A percentile compares a stretch with the other conserved stretches of the same genome.
Conservation (phyloP, 306 rosid species). For the Mucuna pruriens region DNA sequence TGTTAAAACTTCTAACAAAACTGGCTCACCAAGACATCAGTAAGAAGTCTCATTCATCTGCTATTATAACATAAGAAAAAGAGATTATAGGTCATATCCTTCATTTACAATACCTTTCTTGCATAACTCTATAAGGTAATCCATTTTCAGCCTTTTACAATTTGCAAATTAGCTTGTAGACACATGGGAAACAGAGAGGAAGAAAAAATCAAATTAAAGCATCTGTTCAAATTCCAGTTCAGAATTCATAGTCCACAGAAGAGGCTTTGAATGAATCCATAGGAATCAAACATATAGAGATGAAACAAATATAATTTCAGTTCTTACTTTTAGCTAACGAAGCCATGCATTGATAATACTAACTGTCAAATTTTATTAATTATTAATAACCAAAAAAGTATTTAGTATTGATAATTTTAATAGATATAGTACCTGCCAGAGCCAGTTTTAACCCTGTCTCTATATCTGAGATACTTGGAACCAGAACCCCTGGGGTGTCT, state of each 20-base stretch:
- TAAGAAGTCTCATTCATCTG: not conserved
- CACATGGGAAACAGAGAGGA: conserved; percentile 6
- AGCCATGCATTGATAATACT: not conserved
- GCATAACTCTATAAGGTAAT: conserved; percentile 1
- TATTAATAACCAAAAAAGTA: not conserved
- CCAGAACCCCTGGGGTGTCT: conserved; percentile 95
- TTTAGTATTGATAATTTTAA: conserved; percentile 23
- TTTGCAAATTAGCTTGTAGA: conserved; percentile 5
- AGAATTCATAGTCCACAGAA: conserved; percentile 1
- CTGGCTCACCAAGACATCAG: not conserved
- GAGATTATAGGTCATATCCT: not conserved
- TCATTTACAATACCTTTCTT: not conserved
- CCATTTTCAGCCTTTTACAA: conserved; percentile 26
- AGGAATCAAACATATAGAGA: not conserved
- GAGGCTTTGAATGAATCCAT: not conserved
- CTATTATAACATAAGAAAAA: not conserved
- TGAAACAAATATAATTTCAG: conserved; percentile 15
- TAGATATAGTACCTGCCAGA: conserved; percentile 69
- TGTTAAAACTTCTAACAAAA: not conserved
- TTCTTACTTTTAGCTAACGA: not conserved
- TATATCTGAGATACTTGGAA: conserved; percentile 83
- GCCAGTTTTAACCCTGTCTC: conserved; percentile 95
- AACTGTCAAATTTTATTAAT: not conserved
- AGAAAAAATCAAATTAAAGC: conserved; percentile 1
- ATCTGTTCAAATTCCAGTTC: not conserved